Base-by-base conservation (phyloP, 2,329 filamentous ascomycete species). In the Hypoxylon sp. region DNA sequence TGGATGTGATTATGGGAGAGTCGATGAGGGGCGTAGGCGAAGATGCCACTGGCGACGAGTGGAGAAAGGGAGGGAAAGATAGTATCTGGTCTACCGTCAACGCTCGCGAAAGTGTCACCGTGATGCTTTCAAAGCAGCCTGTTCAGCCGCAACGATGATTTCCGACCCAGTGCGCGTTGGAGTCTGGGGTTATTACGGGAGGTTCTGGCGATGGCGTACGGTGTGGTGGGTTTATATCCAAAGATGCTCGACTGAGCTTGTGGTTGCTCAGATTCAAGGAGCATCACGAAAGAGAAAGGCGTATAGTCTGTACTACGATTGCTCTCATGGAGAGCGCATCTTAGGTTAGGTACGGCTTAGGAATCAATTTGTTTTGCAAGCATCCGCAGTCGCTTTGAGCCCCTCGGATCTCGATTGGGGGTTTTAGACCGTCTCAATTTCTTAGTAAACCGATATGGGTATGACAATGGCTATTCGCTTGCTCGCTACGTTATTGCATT, bases 1-100 rank as follows among this genome's bases (percentile, higher is more conserved):
- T 97, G 33, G 93, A 97, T 74, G 89, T 96, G 5, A 90, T 97
- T 49, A 85, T 96, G 67, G 95, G 93, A 61, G 94, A 97, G 79
- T 89, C 90, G 1, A 86, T 88, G 53, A 85, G 89, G 57, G 82
- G 91, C 80, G 82, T 85, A 33, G 82, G 84, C 46, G 85, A 88
- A 68, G 80, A 85, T 66, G 80, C 82, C 2, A 79, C 78, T 2
- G 85, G 85, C 3, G 87, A 89, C 70, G 91, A 93, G 77, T 94
- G 91, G 89, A 85, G 91, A 67, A 84, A 84, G 64, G 85, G 85
- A 12, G 86, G 86, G 4, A 77, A 77, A 61, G 80, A 82, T 48
- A 86, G 85, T 65, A 77, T 88, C 28, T 89, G 86, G 86, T 78
- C 79, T 14, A 86, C 85, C 49, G 78, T 84, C 62, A 88, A 86